Conservation (phyloP, 495 filamentous ascomycete genomes). For the Entonaema liquescens region DNA sequence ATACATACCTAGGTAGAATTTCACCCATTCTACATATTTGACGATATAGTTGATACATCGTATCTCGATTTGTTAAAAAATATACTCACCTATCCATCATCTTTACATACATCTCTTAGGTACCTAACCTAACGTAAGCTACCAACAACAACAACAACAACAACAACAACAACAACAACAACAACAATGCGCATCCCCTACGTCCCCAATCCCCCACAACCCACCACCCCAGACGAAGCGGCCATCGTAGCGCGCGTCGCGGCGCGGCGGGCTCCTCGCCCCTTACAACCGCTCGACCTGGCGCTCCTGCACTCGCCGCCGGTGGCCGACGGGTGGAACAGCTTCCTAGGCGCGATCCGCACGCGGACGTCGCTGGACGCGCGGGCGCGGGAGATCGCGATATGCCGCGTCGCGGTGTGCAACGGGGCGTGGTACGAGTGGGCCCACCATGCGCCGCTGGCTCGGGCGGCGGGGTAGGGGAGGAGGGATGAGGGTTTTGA, state of each 20-base stretch:
- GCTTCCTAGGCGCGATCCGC: conserved; percentile 78
- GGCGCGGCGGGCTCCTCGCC: conserved; percentile 68
- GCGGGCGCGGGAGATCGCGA: conserved; percentile 73
- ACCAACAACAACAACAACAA: neutral
- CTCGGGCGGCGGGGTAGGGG: conserved; percentile 57
- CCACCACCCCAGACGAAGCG: conserved; percentile 57
- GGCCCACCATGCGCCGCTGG: conserved; percentile 76
- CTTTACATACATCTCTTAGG: neutral
- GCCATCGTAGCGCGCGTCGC: conserved; percentile 69
- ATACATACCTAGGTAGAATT: too few species aligned
- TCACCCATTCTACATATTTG: neutral
- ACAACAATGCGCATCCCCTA: conserved; percentile 77
- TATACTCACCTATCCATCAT: too few species aligned
- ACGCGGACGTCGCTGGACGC: conserved; percentile 67
- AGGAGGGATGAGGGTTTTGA: conserved; percentile 54
- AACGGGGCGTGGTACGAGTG: conserved; percentile 83
- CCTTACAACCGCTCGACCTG: conserved; percentile 74
- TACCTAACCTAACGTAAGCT: too few species aligned
- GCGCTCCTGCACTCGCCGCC: conserved; percentile 76
- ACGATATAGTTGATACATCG: too few species aligned
- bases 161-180: neutral
- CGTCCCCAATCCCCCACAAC: conserved; percentile 63
- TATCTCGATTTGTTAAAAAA: too few species aligned
- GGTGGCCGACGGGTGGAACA: conserved; percentile 82
- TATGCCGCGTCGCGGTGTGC: conserved; percentile 76